Evolutionary conservation across 768 basidiomycete species (phyloP), one percentile per base, ranked within the genome.

Genomic region (Leccinum subtestaceum): DNA sequence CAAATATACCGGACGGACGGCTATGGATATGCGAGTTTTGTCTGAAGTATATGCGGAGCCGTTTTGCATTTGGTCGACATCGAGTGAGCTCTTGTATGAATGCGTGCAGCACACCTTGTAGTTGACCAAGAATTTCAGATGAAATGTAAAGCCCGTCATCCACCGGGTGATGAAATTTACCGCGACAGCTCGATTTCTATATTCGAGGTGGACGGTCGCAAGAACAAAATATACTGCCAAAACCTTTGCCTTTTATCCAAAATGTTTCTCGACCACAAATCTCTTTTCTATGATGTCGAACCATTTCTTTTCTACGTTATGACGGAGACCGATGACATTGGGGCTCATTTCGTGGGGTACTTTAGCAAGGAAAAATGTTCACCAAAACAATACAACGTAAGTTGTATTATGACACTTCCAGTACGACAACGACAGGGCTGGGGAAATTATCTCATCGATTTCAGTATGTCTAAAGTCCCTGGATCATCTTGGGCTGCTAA

Each of bases 181-280:
- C 82, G 95, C 43, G 96, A 98, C 72, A 88, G 88, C 23, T 71
- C 70, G 31, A 78, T 98, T 46, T 95, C 94, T 5, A 89, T 99
- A 60, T 99, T 96, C 68, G 97, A 99, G 72, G 95, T 99, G 29
- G 97, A 98, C 72, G 97, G 97, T 48, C 84, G 97, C 66, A 93
- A 94, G 77, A 98, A 96, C 80, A 99, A 98, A 91, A 98, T 98
- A 68, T 99, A 98, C 73, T 98, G 97, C 72, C 97, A 99, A 72
- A 98, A 99, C 73, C 83, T 99, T 27, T 98, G 96, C 74, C 80
- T 98, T 60, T 81, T 98, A 40, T 96, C 96, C 58, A 98, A 97
- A 75, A 98, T 98, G 95, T 98, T 98, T 75, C 84, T 98, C 65
- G 94, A 98, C 72, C 95, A 97, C 78, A 98, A 98, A 74, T 98